Percentiles rank a stretch among this genome's conserved stretches.
These are phyloP conservation scores for Phytopythium delawarense DNA, from an alignment of 352 stramenopile genomes.

Conservation along the genomic window DNA sequence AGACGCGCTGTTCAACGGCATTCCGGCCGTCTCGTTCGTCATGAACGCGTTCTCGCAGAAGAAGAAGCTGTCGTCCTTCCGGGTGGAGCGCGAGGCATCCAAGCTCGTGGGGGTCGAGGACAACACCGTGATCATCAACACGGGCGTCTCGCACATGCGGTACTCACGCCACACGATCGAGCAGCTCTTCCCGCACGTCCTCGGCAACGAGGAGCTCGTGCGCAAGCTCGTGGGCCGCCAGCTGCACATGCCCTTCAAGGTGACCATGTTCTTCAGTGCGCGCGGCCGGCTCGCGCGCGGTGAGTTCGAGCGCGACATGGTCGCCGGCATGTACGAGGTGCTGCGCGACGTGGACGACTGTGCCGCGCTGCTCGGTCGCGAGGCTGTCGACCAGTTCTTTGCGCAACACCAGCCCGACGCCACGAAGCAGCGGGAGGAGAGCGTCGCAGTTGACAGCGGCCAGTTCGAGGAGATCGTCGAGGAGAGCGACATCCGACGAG, in stretches of 20 bases:
- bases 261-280: constrained; percentile 37
- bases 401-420: not conserved
- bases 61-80: constrained; percentile 30
- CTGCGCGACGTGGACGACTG: constrained; percentile 33
- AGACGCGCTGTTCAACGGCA: constrained; percentile 15
- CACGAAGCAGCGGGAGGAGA: not conserved
- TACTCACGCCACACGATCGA: constrained; percentile 47
- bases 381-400: not conserved
- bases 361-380: constrained; percentile 23
- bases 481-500: not conserved
- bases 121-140: constrained; percentile 19
- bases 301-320: constrained; percentile 31
- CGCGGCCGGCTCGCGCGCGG: constrained; percentile 23
- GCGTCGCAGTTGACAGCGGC: not conserved
- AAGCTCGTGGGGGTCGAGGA: constrained; percentile 18
- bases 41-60: constrained; percentile 23
- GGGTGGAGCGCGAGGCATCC: constrained; percentile 19
- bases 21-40: constrained; percentile 12
- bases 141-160: constrained; percentile 32
- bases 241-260: constrained; percentile 33
- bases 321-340: constrained; percentile 31
- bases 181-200: constrained; percentile 37
- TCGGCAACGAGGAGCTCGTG: constrained; percentile 31
- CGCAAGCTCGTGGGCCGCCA: constrained; percentile 41
- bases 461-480: not conserved